Percentiles rank a stretch among this genome's conserved stretches.
Evolutionary conservation across 2,329 filamentous ascomycete genomes (phyloP).

Genomic region (Epichloe sibirici): DNA sequence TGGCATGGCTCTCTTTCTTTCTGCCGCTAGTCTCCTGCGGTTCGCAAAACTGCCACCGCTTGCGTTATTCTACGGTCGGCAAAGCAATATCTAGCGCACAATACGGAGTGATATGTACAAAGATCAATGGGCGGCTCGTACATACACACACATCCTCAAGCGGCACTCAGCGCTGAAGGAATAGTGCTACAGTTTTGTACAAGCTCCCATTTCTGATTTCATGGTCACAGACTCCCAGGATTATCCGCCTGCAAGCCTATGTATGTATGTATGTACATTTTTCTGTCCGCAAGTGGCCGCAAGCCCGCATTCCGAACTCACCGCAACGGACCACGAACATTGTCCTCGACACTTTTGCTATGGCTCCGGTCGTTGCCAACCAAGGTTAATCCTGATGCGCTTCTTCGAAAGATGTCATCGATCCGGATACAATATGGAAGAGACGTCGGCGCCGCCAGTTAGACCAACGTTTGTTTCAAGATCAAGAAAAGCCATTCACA

Average conservation of each 20-base stretch:
- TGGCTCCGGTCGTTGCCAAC: not conserved
- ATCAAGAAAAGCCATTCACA: not conserved
- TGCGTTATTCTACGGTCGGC: not conserved
- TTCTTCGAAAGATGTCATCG: not conserved
- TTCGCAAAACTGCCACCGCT: not conserved
- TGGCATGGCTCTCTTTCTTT: not conserved
- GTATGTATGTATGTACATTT: not conserved
- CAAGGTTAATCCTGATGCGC: not conserved
- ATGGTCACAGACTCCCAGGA: not conserved
- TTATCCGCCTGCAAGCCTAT: not conserved
- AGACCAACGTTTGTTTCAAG: not conserved
- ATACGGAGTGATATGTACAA: not conserved
- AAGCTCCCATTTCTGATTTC: not conserved
- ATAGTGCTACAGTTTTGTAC: not conserved
- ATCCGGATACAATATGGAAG: not conserved
- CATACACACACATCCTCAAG: too few species aligned
- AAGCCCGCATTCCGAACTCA: slow-evolving; percentile 1
- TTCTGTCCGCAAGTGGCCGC: slow-evolving; percentile 1
- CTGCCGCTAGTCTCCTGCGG: not conserved
- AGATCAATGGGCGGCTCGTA: not conserved
- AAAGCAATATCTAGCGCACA: not conserved
- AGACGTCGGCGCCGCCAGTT: not conserved
- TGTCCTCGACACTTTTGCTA: not conserved
- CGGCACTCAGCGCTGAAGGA: not conserved
- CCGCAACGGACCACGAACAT: not conserved